Evolutionary conservation across 306 rosid species (phyloP).

Genomic region (Vigna radiata): DNA sequence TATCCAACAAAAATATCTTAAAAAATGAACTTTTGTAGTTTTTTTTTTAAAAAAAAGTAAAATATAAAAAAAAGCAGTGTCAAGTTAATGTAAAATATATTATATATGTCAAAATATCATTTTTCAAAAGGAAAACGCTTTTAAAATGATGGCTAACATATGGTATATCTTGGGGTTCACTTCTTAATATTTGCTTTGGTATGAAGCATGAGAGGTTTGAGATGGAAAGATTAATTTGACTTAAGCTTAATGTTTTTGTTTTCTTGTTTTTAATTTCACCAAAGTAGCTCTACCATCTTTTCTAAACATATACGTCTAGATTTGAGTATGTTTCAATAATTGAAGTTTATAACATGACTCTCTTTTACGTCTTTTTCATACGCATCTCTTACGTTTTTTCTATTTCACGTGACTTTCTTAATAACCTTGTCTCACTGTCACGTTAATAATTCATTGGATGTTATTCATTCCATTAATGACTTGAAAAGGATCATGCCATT

Average conservation of each 20-base stretch:
- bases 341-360: slow-evolving; percentile 30
- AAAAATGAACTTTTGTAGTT: too few relatives aligned
- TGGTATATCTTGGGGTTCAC: slow-evolving; percentile 53
- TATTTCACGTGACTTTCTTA: slow-evolving; percentile 33
- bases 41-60: too few relatives aligned
- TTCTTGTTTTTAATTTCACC: not conserved
- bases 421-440: not conserved
- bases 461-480: not conserved
- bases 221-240: slow-evolving; percentile 39
- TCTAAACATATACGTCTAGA: slow-evolving; percentile 32
- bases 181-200: slow-evolving; percentile 57
- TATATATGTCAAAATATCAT: too few relatives aligned
- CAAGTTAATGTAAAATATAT: too few relatives aligned
- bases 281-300: slow-evolving; percentile 46
- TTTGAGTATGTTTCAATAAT: slow-evolving; percentile 14
- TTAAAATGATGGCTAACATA: slow-evolving; percentile 45
- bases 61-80: too few relatives aligned
- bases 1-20: too few relatives aligned
- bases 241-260: not conserved
- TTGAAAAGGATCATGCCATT: slow-evolving; percentile 1
- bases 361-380: not conserved
- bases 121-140: not conserved
- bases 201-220: slow-evolving; percentile 57
- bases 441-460: not conserved
- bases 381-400: not conserved